These are phyloP conservation scores for Paramecium caudatum DNA, from an alignment of 73 alveolate genomes.

Conservation along the genomic window DNA sequence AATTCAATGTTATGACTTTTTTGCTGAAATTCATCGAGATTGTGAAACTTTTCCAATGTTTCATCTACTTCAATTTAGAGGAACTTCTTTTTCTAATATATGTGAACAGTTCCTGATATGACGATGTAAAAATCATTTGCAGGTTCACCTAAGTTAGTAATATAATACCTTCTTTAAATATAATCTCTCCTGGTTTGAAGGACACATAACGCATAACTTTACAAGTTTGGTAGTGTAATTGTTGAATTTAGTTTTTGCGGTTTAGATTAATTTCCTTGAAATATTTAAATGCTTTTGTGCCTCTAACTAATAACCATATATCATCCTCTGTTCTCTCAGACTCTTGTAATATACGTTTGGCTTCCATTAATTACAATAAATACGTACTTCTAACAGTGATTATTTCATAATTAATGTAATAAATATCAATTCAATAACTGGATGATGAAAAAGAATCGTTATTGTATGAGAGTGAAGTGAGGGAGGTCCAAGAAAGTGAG, in stretches of 20 bases:
- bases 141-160: constrained; percentile 36
- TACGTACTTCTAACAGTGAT: constrained; percentile 1
- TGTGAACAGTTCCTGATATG: constrained; percentile 21
- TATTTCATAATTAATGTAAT: constrained; percentile 4
- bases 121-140: constrained; percentile 28
- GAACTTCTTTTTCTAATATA: constrained; percentile 13
- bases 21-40: neutral
- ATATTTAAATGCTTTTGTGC: constrained; percentile 2
- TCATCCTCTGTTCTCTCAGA: constrained; percentile 25
- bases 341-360: constrained; percentile 3
- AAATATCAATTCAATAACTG: neutral
- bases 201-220: constrained; percentile 7
- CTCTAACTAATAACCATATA: constrained; percentile 29
- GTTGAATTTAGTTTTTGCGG: constrained; percentile 4
- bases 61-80: neutral
- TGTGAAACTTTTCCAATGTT: neutral
- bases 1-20: neutral
- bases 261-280: constrained; percentile 18
- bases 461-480: neutral
- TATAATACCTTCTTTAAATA: constrained; percentile 29
- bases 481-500: neutral
- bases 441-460: neutral
- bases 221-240: constrained; percentile 28
- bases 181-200: constrained; percentile 9
- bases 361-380: constrained; percentile 24